phyloP scores from a whole-genome alignment of 257 asterid species.

The Ocimum tenuiflorum region DNA sequence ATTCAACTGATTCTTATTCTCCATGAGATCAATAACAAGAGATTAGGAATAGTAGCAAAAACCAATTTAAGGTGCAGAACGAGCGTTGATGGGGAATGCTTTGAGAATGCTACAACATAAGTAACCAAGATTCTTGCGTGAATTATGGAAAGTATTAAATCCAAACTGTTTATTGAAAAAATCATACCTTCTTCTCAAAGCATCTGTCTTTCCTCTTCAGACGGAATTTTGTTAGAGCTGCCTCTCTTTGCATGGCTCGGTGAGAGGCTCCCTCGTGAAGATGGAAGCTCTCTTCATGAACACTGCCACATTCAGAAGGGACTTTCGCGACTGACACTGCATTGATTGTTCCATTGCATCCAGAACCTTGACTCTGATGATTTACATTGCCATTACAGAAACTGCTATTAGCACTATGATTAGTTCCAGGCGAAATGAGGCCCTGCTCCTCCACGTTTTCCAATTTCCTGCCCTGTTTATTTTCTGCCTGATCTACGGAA shows the following conservation, averaged over 20 bases:
- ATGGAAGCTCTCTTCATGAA: constrained; percentile 40
- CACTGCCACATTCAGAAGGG: constrained; percentile 37
- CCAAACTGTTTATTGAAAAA: not conserved
- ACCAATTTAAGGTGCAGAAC: no score
- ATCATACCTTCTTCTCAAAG: constrained; percentile 86
- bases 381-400: constrained; percentile 37
- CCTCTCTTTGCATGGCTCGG: constrained; percentile 66
- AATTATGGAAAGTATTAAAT: no score
- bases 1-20: no score
- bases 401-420: constrained; percentile 54
- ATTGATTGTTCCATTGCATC: constrained; percentile 31
- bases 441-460: constrained; percentile 39
- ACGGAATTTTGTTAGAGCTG: constrained; percentile 80
- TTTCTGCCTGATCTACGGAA: constrained; percentile 36
- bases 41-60: no score
- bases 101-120: no score
- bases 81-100: no score
- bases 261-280: constrained; percentile 40
- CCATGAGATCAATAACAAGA: no score
- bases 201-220: constrained; percentile 90
- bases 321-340: constrained; percentile 20
- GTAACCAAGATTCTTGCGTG: not conserved
- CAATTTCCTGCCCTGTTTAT: constrained; percentile 25
- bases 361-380: constrained; percentile 25
- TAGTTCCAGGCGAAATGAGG: constrained; percentile 44